Percentiles rank a stretch among this genome's conserved stretches.
Conservation (phyloP, 805 yeast species). For the Komagataella ulmi region DNA sequence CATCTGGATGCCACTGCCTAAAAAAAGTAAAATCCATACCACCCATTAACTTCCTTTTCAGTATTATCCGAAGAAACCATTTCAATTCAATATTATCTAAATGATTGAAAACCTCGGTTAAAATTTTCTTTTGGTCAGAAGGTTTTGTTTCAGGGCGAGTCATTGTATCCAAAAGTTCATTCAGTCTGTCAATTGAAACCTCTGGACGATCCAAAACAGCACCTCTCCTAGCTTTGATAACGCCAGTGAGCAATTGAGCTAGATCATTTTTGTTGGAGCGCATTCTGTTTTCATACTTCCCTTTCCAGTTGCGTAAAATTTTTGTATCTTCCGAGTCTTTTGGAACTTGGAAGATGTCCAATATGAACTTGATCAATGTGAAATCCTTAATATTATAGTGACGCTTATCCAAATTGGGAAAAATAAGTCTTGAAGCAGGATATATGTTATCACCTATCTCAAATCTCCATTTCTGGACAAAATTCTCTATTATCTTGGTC, state of each 20-base stretch:
- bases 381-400: conserved; percentile 52
- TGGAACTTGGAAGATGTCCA: conserved; percentile 42
- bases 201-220: conserved; percentile 16
- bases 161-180: conserved; percentile 30
- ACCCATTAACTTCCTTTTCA: conserved; percentile 47
- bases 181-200: conserved; percentile 35
- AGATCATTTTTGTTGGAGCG: conserved; percentile 24
- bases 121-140: conserved; percentile 21
- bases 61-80: conserved; percentile 55
- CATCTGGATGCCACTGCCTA: conserved; percentile 68
- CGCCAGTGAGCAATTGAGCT: conserved; percentile 33
- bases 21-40: conserved; percentile 48
- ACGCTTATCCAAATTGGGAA: conserved; percentile 49
- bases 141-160: conserved; percentile 10
- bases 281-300: conserved; percentile 19
- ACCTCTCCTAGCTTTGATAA: conserved; percentile 35
- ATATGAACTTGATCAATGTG: conserved; percentile 35
- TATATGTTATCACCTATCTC: conserved; percentile 50
- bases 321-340: conserved; percentile 48
- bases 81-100: conserved; percentile 51
- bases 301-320: conserved; percentile 33
- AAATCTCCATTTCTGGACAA: conserved; percentile 35
- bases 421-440: conserved; percentile 48
- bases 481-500: conserved; percentile 16
- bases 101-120: conserved; percentile 35